phyloP scores from a whole-genome alignment of 1,284 basidiomycete genomes.

The Ceratobasidium sp. region DNA sequence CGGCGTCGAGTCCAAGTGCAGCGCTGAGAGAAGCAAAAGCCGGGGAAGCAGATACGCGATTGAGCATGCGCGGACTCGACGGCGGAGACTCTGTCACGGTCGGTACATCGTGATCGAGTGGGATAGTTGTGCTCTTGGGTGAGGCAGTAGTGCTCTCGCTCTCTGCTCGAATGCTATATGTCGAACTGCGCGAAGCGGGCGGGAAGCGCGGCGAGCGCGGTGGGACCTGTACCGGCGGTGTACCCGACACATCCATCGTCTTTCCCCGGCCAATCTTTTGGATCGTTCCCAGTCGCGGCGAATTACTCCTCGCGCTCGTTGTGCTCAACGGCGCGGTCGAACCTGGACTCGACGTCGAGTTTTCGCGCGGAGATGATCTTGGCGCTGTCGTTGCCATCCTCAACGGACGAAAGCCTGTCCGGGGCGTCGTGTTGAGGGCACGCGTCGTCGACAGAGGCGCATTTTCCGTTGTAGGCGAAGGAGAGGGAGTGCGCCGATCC shows the following conservation, averaged over 20 bases:
- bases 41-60: conserved; percentile 16
- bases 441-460: conserved; percentile 1
- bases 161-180: conserved; percentile 25
- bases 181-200: conserved; percentile 3
- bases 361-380: conserved; percentile 7
- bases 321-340: background rate
- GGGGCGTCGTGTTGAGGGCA: conserved; percentile 7
- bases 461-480: conserved; percentile 8
- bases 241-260: conserved; percentile 19
- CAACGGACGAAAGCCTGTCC: conserved; percentile 20
- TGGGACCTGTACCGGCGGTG: background rate
- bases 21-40: conserved; percentile 33
- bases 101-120: conserved; percentile 3
- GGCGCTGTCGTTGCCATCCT: conserved; percentile 19
- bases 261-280: conserved; percentile 36
- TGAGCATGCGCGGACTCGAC: conserved; percentile 30
- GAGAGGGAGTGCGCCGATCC: conserved; percentile 18
- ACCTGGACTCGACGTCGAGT: background rate
- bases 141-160: conserved; percentile 16
- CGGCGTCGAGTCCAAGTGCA: conserved; percentile 17
- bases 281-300: conserved; percentile 31
- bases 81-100: conserved; percentile 9
- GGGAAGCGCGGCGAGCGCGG: conserved; percentile 17
- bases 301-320: conserved; percentile 8
- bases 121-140: conserved; percentile 5